Evolutionary conservation across 805 yeast species (phyloP), one percentile per base, ranked within the genome.

Genomic region (Metschnikowia reukaufii): DNA sequence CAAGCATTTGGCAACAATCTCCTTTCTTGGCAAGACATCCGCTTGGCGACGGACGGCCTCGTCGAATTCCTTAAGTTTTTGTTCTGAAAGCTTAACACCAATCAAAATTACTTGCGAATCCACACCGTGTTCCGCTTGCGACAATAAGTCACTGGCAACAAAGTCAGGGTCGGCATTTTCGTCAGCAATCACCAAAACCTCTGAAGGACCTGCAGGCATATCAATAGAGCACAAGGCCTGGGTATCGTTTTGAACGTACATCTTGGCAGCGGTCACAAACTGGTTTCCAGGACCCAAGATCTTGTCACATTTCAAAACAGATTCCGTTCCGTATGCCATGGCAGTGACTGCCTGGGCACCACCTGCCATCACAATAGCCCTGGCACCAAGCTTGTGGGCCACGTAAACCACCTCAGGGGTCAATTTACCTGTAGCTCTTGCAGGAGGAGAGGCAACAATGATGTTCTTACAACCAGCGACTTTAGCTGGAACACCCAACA

Each of bases 161-260:
- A 88, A 94, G 61, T 90, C 96, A 19, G 96, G 92, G 68, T 90
- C 96, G 10, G 97, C 88, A 38, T 78, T 62, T 49, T 75, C 79
- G 65, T 94, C 99, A 39, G 96, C 96, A 58, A 94, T 75, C n/a
- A 92, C 99, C 49, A 94, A 76, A 19, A 94, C 99, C 70, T 94
- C 99, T 43, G 96, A 87, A 23, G 99, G 99, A 8, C 99, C 99
- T 20, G 99, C 99, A 41, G 99, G 99, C 98, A 94, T 92, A 67
- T 94, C 99, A 57, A 94, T 94, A 15, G 96, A 87, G 64, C 97
- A 94, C 61, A 91, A 73, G 6, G 99, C 98, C 52, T 84, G 85
- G 1, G 97, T 87, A 63, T 94, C 99, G 62, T 94, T 95, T 60
- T 92, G 94, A 42, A 95, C 94, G 64, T 86, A 74, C 99, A 94